Evolutionary conservation across 441 rosid species (phyloP).

Genomic region (Hura crepitans): DNA sequence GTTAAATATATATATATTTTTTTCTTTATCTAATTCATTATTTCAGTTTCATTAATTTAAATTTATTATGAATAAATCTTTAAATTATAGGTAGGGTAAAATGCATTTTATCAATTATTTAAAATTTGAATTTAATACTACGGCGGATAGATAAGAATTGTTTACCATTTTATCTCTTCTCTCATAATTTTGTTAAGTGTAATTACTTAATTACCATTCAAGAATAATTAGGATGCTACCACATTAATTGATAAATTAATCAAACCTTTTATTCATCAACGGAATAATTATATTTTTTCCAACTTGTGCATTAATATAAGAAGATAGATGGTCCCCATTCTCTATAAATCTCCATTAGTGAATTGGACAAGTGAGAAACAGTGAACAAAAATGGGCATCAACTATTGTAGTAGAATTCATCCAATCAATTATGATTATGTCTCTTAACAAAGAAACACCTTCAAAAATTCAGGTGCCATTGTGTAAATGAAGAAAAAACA

Average conservation of each 20-base stretch:
- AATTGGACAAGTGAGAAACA: slow-evolving; percentile 12
- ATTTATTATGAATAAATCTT: too few species aligned
- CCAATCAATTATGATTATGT: slow-evolving; percentile 24
- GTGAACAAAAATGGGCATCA: neutral
- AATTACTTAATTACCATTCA: too few species aligned
- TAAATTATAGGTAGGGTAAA: too few species aligned
- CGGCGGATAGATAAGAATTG: too few species aligned
- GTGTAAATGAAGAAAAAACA: neutral
- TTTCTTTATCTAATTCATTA: too few species aligned
- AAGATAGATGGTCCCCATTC: neutral
- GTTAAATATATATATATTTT: neutral
- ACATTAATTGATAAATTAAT: neutral
- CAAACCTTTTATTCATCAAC: neutral
- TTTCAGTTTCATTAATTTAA: too few species aligned
- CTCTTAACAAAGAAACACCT: slow-evolving; percentile 2
- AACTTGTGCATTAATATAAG: neutral
- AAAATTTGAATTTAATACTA: too few species aligned
- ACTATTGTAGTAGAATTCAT: slow-evolving; percentile 16
- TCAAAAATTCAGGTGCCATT: neutral
- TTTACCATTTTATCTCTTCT: too few species aligned
- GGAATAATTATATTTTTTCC: neutral
- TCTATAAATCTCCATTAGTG: neutral
- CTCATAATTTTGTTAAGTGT: neutral
- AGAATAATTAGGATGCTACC: neutral
- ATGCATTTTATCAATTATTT: too few species aligned